phyloP scores from a whole-genome alignment of 2,329 filamentous ascomycete genomes.

The Seiridium cupressi region DNA sequence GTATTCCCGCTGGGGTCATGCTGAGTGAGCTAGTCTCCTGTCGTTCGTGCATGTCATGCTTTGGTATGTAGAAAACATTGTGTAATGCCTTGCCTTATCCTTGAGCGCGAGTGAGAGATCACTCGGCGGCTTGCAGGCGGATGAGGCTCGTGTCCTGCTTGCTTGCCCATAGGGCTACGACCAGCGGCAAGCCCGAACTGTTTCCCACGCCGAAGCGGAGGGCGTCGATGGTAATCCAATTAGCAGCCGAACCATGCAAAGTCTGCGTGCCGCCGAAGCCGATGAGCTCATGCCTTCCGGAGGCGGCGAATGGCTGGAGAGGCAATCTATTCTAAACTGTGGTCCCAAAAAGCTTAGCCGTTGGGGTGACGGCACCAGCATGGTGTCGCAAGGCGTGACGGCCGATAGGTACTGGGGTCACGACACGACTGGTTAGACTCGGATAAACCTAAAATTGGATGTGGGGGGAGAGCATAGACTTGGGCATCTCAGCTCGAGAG shows the following conservation, averaged over 20 bases:
- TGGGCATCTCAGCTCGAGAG: background rate
- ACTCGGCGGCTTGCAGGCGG: background rate
- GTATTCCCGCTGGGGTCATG: background rate
- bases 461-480: background rate
- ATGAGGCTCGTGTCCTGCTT: background rate
- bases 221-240: background rate
- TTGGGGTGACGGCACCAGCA: background rate
- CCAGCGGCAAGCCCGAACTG: background rate
- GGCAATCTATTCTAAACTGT: conserved; percentile 9
- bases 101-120: background rate
- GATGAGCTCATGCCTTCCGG: background rate
- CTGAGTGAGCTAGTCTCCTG: background rate
- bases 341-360: conserved; percentile 2
- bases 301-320: background rate
- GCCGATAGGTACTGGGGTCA: background rate
- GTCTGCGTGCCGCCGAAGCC: conserved; percentile 1
- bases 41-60: background rate
- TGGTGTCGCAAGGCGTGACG: background rate
- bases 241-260: conserved; percentile 5
- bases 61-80: background rate
- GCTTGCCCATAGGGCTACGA: background rate
- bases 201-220: background rate
- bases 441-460: background rate
- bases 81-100: background rate
- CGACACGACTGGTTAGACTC: background rate